These are phyloP conservation scores for Pseudocercospora fijiensis DNA, from an alignment of 2,329 filamentous ascomycete genomes.

Conservation along the genomic window DNA sequence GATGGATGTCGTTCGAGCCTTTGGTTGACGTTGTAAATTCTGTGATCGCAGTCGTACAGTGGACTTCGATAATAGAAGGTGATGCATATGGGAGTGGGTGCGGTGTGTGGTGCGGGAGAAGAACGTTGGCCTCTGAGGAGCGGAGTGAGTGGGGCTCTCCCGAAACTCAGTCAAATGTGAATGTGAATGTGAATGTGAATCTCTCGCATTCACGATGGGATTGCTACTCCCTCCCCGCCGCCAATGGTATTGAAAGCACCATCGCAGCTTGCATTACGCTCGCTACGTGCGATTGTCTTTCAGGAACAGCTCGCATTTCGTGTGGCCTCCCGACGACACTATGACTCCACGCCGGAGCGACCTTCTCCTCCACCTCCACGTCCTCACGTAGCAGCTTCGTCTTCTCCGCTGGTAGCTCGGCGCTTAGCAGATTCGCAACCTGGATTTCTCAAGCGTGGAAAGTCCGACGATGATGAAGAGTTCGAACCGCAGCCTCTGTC, in stretches of 20 bases:
- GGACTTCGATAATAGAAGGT: too few relatives aligned
- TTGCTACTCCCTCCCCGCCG: slow-evolving; percentile 22
- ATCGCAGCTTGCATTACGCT: slow-evolving; percentile 32
- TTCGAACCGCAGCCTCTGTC: slow-evolving; percentile 56
- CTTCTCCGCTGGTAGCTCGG: slow-evolving; percentile 20
- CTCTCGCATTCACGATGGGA: background rate
- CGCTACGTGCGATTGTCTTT: slow-evolving; percentile 31
- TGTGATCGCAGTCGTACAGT: too few relatives aligned
- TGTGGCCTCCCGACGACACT: slow-evolving; percentile 22
- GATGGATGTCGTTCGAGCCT: too few relatives aligned
- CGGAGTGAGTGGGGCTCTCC: background rate
- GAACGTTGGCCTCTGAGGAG: background rate
- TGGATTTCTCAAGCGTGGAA: slow-evolving; percentile 26
- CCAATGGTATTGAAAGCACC: slow-evolving; percentile 30
- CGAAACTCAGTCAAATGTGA: background rate
- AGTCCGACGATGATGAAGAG: slow-evolving; percentile 38
- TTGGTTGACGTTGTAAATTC: too few relatives aligned
- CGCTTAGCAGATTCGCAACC: slow-evolving; percentile 21
- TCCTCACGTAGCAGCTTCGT: slow-evolving; percentile 13
- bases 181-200: background rate
- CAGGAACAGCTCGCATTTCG: slow-evolving; percentile 15
- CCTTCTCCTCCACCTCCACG: slow-evolving; percentile 22
- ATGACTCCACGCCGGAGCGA: slow-evolving; percentile 26
- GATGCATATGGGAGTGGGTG: background rate
- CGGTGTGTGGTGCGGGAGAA: background rate